Evolutionary conservation across 1,284 basidiomycete genomes (phyloP).

Genomic region (Pseudozyma sp.): DNA sequence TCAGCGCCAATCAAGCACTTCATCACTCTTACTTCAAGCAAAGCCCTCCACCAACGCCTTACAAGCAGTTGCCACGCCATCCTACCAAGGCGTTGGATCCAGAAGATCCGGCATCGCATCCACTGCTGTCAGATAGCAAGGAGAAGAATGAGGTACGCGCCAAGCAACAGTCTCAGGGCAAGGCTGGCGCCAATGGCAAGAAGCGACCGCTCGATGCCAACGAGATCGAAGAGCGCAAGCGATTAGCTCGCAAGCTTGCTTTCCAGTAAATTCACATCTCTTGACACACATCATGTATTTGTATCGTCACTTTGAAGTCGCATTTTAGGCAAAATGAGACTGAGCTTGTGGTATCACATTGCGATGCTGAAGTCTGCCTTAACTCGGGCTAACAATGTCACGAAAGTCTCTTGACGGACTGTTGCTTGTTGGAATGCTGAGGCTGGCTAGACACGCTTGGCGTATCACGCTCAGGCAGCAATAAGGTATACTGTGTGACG

Average conservation of each 20-base stretch:
- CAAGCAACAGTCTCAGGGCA: slow-evolving; percentile 15
- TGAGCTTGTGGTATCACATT: not conserved
- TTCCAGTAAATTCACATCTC: slow-evolving; percentile 22
- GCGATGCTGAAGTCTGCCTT: no score
- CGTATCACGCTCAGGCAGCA: no score
- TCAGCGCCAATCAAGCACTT: slow-evolving; percentile 74
- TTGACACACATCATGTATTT: slow-evolving; percentile 6
- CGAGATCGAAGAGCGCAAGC: slow-evolving; percentile 60
- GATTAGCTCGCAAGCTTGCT: slow-evolving; percentile 59
- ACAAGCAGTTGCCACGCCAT: slow-evolving; percentile 57
- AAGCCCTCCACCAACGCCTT: slow-evolving; percentile 57
- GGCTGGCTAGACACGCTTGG: no score
- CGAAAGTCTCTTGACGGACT: no score
- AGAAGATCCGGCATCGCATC: slow-evolving; percentile 37
- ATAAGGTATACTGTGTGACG: no score
- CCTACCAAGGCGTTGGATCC: slow-evolving; percentile 46
- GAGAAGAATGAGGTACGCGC: slow-evolving; percentile 50
- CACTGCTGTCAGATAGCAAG: slow-evolving; percentile 51
- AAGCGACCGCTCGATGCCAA: slow-evolving; percentile 46
- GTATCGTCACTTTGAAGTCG: not conserved
- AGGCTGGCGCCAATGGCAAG: slow-evolving; percentile 14
- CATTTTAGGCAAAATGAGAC: no score
- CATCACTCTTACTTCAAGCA: slow-evolving; percentile 63
- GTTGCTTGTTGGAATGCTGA: no score
- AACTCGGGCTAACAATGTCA: no score